Evolutionary conservation across 176 grass and related monocot genomes (phyloP).

Genomic region (Oryza glumipatula): DNA sequence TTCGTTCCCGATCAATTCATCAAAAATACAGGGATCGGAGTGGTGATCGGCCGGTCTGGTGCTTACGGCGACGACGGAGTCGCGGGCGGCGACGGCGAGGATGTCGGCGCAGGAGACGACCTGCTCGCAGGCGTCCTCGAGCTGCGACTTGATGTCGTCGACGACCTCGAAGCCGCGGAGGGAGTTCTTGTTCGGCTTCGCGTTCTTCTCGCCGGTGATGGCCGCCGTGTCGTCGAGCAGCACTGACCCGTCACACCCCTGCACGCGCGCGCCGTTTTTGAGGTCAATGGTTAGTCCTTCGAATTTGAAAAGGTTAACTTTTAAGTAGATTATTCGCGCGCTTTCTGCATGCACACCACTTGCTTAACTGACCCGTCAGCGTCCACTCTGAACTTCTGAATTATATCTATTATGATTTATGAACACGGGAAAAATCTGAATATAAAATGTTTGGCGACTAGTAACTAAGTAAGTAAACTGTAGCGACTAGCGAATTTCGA

Average conservation of each 20-base stretch:
- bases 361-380: background rate
- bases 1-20: background rate
- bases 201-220: constrained; percentile 60
- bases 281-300: constrained; percentile 30
- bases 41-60: background rate
- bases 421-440: background rate
- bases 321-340: background rate
- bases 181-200: constrained; percentile 53
- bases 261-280: background rate
- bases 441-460: background rate
- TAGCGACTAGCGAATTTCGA: background rate
- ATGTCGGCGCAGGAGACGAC: constrained; percentile 94
- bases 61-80: constrained; percentile 63
- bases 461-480: background rate
- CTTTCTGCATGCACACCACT: background rate
- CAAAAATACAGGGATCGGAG: background rate
- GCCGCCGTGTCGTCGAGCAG: constrained; percentile 49
- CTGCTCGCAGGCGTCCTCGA: constrained; percentile 51
- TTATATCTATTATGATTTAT: no score
- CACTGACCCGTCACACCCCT: constrained; percentile 63
- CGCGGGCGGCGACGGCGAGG: constrained; percentile 71
- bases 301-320: background rate
- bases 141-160: constrained; percentile 55
- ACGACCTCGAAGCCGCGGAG: constrained; percentile 65
- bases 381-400: no score